These are phyloP conservation scores for Eucalyptus rudis DNA, from an alignment of 345 rosid species.

Conservation along the genomic window DNA sequence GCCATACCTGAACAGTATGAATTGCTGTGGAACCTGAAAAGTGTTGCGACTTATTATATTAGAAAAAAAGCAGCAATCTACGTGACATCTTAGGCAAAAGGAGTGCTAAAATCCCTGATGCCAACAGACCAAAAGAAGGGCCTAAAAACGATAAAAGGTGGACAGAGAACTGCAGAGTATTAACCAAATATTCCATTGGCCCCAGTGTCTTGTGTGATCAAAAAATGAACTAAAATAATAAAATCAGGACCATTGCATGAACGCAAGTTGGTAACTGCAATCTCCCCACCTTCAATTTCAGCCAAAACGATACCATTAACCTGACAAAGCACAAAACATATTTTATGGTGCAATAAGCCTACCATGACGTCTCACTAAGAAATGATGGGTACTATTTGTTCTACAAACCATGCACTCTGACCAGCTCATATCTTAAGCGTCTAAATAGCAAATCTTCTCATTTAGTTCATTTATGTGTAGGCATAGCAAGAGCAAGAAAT, in stretches of 20 bases:
- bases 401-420: background rate
- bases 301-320: constrained; percentile 47
- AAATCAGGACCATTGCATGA: constrained; percentile 52
- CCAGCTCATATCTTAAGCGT: background rate
- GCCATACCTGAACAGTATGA: constrained; percentile 28
- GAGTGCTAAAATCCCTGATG: background rate
- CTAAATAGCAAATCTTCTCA: background rate
- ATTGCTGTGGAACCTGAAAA: constrained; percentile 15
- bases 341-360: background rate
- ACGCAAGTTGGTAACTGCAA: constrained; percentile 44
- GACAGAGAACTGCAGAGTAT: background rate
- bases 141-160: background rate
- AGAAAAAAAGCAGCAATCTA: background rate
- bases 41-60: background rate
- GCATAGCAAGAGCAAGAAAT: background rate
- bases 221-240: constrained; percentile 29
- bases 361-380: background rate
- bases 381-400: background rate
- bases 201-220: background rate
- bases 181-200: background rate
- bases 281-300: constrained; percentile 45
- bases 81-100: background rate
- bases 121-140: background rate
- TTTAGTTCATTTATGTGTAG: background rate
- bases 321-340: constrained; percentile 7